Conservation (phyloP, 805 yeast genomes). For the Pichia heedii region DNA sequence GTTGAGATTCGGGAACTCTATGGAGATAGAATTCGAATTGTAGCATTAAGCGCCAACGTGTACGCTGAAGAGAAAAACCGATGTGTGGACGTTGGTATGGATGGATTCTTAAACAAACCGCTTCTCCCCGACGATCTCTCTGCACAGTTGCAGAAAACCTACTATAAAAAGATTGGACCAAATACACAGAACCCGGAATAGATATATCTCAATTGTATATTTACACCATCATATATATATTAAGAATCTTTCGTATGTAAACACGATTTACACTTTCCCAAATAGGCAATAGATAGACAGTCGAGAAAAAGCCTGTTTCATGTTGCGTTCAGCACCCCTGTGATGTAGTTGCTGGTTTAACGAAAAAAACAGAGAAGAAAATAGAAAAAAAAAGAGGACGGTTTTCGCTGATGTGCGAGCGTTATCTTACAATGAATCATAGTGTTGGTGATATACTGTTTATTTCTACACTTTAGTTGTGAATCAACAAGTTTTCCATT, state of each 20-base stretch:
- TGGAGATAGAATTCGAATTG: conserved; percentile 23
- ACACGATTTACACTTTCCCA: neutral
- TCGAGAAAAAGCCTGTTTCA: neutral
- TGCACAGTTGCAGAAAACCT: conserved; percentile 24
- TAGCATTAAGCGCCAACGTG: conserved; percentile 45
- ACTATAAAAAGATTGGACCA: too few relatives aligned
- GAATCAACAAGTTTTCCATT: too few relatives aligned
- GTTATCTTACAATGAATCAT: too few relatives aligned
- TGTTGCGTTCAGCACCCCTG: neutral
- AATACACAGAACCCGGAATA: too few relatives aligned
- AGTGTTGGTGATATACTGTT: too few relatives aligned
- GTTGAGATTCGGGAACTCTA: conserved; percentile 30
- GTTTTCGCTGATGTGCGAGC: too few relatives aligned
- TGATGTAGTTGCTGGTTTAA: neutral
- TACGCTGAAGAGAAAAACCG: conserved; percentile 43
- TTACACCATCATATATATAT: too few relatives aligned
- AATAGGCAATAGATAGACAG: neutral
- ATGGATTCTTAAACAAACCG: conserved; percentile 45
- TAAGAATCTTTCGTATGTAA: too few relatives aligned
- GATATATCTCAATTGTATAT: too few relatives aligned
- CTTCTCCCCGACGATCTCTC: conserved; percentile 38
- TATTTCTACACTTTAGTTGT: too few relatives aligned
- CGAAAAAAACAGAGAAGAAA: too few relatives aligned
- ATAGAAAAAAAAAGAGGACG: too few relatives aligned
- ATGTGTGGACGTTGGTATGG: conserved; percentile 43